Percentiles rank a stretch among this genome's conserved stretches.
These are phyloP conservation scores for Cyanidiococcus yangmingshanensis DNA, from an alignment of 23 red algal species.

Conservation along the genomic window DNA sequence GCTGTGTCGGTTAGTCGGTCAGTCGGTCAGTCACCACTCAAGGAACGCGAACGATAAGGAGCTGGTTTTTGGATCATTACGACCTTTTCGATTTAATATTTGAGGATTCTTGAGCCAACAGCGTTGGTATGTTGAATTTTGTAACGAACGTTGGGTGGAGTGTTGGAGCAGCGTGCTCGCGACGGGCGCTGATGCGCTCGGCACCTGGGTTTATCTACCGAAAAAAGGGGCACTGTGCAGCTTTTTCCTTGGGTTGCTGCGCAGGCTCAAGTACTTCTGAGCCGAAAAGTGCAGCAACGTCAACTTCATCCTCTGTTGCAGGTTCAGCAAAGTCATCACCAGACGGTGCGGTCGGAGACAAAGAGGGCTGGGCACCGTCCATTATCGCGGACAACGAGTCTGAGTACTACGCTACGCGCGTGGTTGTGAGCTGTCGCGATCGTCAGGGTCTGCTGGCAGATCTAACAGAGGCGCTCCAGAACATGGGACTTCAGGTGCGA, in stretches of 20 bases:
- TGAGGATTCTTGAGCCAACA: no score
- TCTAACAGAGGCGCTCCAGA: constrained; percentile 9
- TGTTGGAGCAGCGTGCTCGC: no score
- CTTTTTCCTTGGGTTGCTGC: not conserved
- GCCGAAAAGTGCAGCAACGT: not conserved
- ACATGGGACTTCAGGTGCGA: not conserved
- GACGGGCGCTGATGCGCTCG: no score
- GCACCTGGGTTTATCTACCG: not conserved
- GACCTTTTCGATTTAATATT: no score
- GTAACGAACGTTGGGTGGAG: not conserved
- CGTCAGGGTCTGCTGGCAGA: constrained; percentile 22
- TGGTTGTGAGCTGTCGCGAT: constrained; percentile 14
- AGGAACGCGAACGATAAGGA: no score
- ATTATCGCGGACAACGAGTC: constrained; percentile 25
- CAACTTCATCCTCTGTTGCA: no score
- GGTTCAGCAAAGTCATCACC: no score
- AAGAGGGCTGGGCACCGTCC: not conserved
- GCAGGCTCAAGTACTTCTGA: not conserved
- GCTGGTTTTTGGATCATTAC: no score
- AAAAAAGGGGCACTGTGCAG: not conserved
- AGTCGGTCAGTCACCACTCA: no score
- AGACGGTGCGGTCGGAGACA: not conserved
- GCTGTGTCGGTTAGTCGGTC: no score
- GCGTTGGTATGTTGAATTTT: not conserved
- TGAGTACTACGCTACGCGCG: constrained; percentile 20